A percentile compares a stretch with the other conserved stretches of the same genome.
Conservation (phyloP, 1,139 yeast genomes). For the Suhomyces panamericanus region DNA sequence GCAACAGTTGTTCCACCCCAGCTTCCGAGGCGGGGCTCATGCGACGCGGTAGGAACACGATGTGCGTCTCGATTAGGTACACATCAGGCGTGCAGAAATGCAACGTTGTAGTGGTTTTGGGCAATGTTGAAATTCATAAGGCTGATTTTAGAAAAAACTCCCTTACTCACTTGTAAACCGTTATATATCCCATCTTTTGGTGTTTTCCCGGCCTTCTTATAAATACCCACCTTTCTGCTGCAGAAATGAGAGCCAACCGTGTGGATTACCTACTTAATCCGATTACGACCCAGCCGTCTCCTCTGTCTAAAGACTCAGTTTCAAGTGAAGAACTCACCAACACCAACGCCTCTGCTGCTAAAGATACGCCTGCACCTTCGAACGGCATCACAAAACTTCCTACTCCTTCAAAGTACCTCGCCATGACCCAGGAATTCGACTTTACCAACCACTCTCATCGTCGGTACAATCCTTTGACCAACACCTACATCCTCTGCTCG, state of each 20-base stretch:
- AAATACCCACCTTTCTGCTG: slow-evolving; percentile 1
- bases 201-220: not conserved
- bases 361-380: not conserved
- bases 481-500: slow-evolving; percentile 66
- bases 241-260: slow-evolving; percentile 13
- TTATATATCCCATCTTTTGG: not conserved
- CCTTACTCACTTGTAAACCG: not conserved
- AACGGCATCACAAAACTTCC: not conserved
- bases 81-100: slow-evolving; percentile 5
- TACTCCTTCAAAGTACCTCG: not conserved
- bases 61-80: too few species aligned
- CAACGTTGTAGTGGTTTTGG: slow-evolving; percentile 20
- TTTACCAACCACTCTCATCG: slow-evolving; percentile 63
- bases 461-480: slow-evolving; percentile 65
- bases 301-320: not conserved
- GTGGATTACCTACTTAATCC: slow-evolving; percentile 28
- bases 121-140: not conserved
- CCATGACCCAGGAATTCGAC: slow-evolving; percentile 40
- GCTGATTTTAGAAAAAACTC: not conserved
- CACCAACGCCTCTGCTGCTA: not conserved
- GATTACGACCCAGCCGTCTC: slow-evolving; percentile 11
- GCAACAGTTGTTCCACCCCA: not conserved
- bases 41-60: not conserved
- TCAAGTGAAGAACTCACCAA: not conserved
- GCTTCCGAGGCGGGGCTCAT: not conserved